Base-by-base conservation (phyloP, 306 rosid genomes). In the Macrotyloma uniflorum region DNA sequence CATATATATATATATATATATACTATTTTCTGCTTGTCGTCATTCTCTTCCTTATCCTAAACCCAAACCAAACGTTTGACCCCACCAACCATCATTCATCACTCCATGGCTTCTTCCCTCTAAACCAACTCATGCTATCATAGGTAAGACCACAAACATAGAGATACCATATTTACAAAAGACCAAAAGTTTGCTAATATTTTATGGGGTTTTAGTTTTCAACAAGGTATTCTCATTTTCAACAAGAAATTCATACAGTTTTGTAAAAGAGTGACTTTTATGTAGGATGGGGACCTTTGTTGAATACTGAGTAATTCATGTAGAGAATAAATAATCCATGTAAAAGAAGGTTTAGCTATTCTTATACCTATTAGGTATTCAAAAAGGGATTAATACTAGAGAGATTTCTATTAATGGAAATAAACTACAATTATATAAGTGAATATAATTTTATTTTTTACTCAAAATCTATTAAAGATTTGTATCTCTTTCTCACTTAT, bases 71-170 rank as follows among this genome's bases (percentile, higher is more conserved):
- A 49, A 40, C 36, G 10, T 70, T 3, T 28, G 82, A 73, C 46
- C 80, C 77, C 85, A 75, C 77, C 53, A 45, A 75, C 72, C 53
- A 45, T 16, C 68, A 64, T 51, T 65, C 32, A 78, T 79, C 86
- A 74, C 73, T 78, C 7, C 55, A 67, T 74, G 6, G 74, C 22
- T 79, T 65, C 23, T 18, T 18, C 32, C 81, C 57, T 33, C 80
- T 40, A 68, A 35, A 32, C 69, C 64, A 75, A 59, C 70, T 70
- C 53, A 70, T 79, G 84, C 79, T 70, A 75, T 79, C 70, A 83
- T 79, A 30, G 55, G 80, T 57, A 55, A 71, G 80, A 75, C 80
- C 76, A 78, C 15, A 75, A 35, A 63, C 20, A 16, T 47, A 1
- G n/a, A 47, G n/a, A 62, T 36, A 5, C 26, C 22, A 66, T 16